Base-by-base conservation (phyloP, 2,329 filamentous ascomycete species). In the Beauveria pseudobassiana region DNA sequence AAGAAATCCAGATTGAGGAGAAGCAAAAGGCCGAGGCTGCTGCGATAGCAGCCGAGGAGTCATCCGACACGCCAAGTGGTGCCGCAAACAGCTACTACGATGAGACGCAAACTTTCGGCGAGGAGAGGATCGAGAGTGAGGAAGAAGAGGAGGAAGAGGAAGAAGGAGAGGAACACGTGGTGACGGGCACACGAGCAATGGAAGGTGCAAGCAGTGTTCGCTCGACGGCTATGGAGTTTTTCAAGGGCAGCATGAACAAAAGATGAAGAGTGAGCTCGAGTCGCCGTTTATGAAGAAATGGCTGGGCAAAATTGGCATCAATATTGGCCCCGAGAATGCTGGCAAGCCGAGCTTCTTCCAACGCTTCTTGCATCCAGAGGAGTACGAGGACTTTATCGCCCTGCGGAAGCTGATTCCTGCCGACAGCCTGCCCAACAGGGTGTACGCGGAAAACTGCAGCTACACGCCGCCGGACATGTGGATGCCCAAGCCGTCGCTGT, bases 301-400 rank as follows among this genome's bases (percentile, higher is more conserved):
- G 3, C 61, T 74, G 10, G 63, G 64, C 7, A 70, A 68, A 54
- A 54, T 73, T 54, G 64, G 69, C 16, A 64, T 71, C 24, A 70
- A 71, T 49, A 62, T 69, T 1, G 64, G 65, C 3, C 64, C 68
- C 16, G 67, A 68, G 6, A 68, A 73, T 5, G 63, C 67, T 1
- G 67, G 66, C 26, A 67, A 71, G 1, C 77, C 76, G n/a, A 83
- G 83, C 64, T 72, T 89, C 53, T 66, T 91, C 49, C 73, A 79
- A 43, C 85, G 85, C 65, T 96, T 89, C 78, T 76, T 96, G 63
- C 88, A 89, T 67, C 92, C 92, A 0, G 89, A 93, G 76, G 80
- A 86, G 61, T 90, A 91, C 72, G 80, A 84, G 65, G 85, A 91
- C 74, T 96, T 95, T 71, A 76, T 81, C 20, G 79, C 85, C 3